A percentile compares a stretch with the other conserved stretches of the same genome.
phyloP scores from a whole-genome alignment of 2,329 filamentous ascomycete genomes.

The Ophiosphaerella korrae region DNA sequence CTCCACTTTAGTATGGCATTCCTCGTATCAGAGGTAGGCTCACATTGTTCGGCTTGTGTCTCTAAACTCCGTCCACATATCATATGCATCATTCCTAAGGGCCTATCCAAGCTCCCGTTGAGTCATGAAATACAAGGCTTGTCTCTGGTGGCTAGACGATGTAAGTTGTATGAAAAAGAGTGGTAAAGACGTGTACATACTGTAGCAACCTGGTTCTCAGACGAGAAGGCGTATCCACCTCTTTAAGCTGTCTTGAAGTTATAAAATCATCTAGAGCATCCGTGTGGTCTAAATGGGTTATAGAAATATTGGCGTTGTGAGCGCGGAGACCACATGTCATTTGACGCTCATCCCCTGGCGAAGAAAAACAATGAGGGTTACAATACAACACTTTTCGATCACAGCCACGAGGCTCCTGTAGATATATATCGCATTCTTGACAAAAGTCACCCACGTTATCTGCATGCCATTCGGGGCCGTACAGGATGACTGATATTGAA shows the following conservation, averaged over 20 bases:
- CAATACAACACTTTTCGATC: constrained; percentile 17
- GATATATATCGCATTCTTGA: constrained; percentile 1
- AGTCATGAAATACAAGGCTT: constrained; percentile 15
- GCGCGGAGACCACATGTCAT: constrained; percentile 16
- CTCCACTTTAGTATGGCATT: background rate
- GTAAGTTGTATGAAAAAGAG: background rate
- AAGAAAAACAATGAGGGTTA: constrained; percentile 15
- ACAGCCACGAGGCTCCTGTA: constrained; percentile 16
- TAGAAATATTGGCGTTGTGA: background rate
- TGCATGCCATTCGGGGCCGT: constrained; percentile 1
- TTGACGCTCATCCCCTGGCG: background rate
- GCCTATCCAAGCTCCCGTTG: constrained; percentile 11
- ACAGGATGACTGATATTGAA: constrained; percentile 5
- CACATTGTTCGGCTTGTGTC: background rate
- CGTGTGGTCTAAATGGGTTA: background rate
- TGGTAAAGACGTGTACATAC: background rate
- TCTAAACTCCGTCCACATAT: constrained; percentile 4
- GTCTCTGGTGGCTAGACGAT: constrained; percentile 7
- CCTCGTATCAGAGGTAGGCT: too few relatives aligned
- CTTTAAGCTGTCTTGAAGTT: constrained; percentile 1
- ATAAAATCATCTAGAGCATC: constrained; percentile 8
- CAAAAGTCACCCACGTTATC: constrained; percentile 6
- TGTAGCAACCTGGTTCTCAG: constrained; percentile 1
- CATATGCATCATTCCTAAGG: constrained; percentile 4
- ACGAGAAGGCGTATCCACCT: background rate